A percentile compares a stretch with the other conserved stretches of the same genome.
phyloP scores from a whole-genome alignment of 1,284 basidiomycete genomes.

The Leccinum angustisporum region DNA sequence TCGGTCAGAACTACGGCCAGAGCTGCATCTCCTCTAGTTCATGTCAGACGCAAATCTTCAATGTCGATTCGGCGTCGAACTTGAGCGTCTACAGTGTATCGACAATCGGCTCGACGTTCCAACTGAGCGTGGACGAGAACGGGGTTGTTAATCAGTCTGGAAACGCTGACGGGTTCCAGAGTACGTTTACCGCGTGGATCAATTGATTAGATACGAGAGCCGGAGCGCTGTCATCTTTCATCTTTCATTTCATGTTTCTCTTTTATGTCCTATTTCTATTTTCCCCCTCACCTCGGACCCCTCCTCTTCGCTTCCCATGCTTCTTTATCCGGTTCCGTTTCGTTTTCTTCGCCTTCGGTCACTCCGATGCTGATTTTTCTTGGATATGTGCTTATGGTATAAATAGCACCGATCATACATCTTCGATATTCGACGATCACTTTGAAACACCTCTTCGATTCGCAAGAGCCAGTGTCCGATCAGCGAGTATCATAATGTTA shows the following conservation, averaged over 20 bases:
- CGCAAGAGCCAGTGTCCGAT: too few relatives aligned
- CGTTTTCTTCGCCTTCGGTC: background rate
- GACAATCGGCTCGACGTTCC: constrained; percentile 58
- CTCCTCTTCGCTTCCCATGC: background rate
- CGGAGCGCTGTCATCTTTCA: background rate
- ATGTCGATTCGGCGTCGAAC: constrained; percentile 54
- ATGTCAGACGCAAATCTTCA: constrained; percentile 63
- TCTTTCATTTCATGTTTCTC: background rate
- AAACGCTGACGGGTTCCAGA: constrained; percentile 62
- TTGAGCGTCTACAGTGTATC: constrained; percentile 60
- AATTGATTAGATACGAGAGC: background rate
- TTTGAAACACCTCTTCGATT: background rate
- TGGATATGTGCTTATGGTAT: background rate
- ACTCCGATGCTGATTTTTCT: background rate
- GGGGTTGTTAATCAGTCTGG: constrained; percentile 49
- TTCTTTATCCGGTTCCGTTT: background rate
- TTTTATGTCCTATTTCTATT: background rate
- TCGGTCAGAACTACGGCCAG: constrained; percentile 49
- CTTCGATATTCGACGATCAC: too few relatives aligned
- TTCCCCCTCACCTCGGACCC: too few relatives aligned
- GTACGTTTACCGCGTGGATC: constrained; percentile 61
- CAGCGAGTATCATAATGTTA: too few relatives aligned
- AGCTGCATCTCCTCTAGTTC: constrained; percentile 45
- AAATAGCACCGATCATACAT: too few relatives aligned
- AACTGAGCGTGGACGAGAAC: constrained; percentile 54